phyloP scores from a whole-genome alignment of 345 rosid genomes.

The Pistacia atlantica region DNA sequence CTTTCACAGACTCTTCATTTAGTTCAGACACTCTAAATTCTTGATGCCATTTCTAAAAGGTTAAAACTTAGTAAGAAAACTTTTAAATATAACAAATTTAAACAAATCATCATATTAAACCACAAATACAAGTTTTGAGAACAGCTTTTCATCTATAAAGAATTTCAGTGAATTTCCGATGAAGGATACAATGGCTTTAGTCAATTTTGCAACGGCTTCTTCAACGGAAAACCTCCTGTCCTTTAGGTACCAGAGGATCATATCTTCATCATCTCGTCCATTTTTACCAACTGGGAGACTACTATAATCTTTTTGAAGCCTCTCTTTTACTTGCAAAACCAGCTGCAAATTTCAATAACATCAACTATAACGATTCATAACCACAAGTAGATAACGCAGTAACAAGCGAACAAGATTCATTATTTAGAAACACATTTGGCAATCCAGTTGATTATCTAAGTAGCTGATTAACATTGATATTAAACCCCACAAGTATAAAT shows the following conservation, averaged over 20 bases:
- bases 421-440: neutral
- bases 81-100: neutral
- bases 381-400: neutral
- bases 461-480: neutral
- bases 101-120: neutral
- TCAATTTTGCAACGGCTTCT: constrained; percentile 59
- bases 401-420: neutral
- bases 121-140: neutral
- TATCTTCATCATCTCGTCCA: constrained; percentile 93
- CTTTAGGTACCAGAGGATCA: constrained; percentile 86
- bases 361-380: neutral
- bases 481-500: neutral
- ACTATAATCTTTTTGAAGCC: constrained; percentile 59
- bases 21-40: constrained; percentile 72
- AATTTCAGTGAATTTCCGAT: neutral
- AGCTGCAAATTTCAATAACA: constrained; percentile 44
- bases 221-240: constrained; percentile 74
- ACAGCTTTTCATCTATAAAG: neutral
- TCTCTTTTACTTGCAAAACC: constrained; percentile 73
- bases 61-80: constrained; percentile 29
- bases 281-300: constrained; percentile 74
- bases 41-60: constrained; percentile 78
- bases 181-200: constrained; percentile 84
- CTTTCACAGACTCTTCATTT: constrained; percentile 64
- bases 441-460: neutral